Evolutionary conservation across 768 basidiomycete genomes (phyloP), one percentile per base, ranked within the genome.

Genomic region (Podaxis carcinomalis): DNA sequence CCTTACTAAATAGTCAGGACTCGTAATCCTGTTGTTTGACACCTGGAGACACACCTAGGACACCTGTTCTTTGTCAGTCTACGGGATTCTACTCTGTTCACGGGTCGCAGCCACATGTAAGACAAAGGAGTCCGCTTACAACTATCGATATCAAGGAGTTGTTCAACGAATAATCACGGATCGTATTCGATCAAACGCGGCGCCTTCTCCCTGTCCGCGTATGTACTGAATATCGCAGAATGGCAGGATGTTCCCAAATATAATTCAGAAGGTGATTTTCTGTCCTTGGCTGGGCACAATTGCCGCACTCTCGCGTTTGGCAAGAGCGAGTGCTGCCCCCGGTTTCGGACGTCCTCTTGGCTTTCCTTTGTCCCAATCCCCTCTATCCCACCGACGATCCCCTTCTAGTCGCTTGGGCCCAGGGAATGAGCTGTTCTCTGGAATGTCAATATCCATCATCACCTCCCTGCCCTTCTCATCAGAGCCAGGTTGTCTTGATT

Each of bases 301-400:
- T 4, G 88, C 88, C 16, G 83, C 85, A 58, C 84, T 86, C 73
- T 91, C 88, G 55, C 92, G 83, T 67, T 85, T 84, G 23, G 92
- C 92, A 16, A 80, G 78, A 0, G 91, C 91, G 21, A 93, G 83
- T 0, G 89, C 89, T 3, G 92, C 92, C 36, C 92, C 92, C 36
- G 92, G 92, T 68, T 80, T 87, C 4, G 86, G 77, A 28, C 91
- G 83, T 56, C 74, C 74, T 66, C 76, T 77, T 3, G 75, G 74
- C 35, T 21, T 55, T 25, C 76, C 74, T 64, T 79, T 74, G 50
- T 69, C 67, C 53, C 63, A 44, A 16, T 55, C 46, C 35, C 46
- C 66, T 49, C 54, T 52, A 16, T 59, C 50, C 47, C 50, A 39
- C 25, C 35, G 44, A 3, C 44, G 51, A 47, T 50, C 40, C 51